Base-by-base conservation (phyloP, 2,329 filamentous ascomycete genomes). In the Colletotrichum tanaceti region DNA sequence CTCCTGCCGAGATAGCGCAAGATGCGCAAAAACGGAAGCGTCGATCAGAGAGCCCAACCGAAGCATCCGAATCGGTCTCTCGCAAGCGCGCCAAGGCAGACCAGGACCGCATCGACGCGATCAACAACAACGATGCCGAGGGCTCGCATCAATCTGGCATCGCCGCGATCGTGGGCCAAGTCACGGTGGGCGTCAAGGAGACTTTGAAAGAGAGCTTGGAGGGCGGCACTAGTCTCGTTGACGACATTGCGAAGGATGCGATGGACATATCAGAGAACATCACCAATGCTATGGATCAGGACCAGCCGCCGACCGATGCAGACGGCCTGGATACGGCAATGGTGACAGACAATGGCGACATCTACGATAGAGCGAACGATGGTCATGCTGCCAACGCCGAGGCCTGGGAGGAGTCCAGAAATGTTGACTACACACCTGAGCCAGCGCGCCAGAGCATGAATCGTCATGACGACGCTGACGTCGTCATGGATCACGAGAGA, bases 11-110 rank as follows among this genome's bases (percentile, higher is more conserved):
- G 46, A 57, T 63, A 58, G 39, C 80, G 41, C 83, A 87, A 70
- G 88, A 90, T 72, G 81, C 81, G 47, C 87, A 87, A 73, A 92
- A 90, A 78, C 85, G 90, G 70, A 92, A 91, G 77, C 87, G 89
- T 73, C 85, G 89, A 73, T 92, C 89, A 50, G 82, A 84, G 64
- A 91, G 85, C 65, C 90, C 90, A 43, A 81, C 85, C 22, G 86
- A 86, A 10, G 84, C 82, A 11, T 79, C 82, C 28, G 83, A 88
- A 65, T 84, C 86, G 16, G 78, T 84, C 55, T 82, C 84, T 52
- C 81, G 80, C 58, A 91, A 91, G 75, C 88, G 86, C 70, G 79
- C 83, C 13, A 86, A 85, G 72, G 78, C 83, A 55, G 82, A 79
- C 46, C 75, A 52, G 53, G 57, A 91, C 75, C 88, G 86, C 70